These are phyloP conservation scores for Beauveria brongniartii DNA, from an alignment of 2,329 filamentous ascomycete genomes.

Conservation along the genomic window DNA sequence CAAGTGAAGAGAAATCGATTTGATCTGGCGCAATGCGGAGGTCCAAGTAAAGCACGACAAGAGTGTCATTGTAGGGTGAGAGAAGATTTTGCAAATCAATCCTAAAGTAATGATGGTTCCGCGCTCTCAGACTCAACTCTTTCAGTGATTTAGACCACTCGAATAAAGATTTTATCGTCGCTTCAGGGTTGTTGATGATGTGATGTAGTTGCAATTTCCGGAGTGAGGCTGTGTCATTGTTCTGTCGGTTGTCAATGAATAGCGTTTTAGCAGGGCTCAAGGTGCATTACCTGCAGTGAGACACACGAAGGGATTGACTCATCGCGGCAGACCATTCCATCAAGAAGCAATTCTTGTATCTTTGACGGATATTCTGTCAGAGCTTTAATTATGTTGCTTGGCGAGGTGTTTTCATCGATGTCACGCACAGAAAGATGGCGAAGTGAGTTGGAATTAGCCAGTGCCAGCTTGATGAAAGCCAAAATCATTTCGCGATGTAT, in stretches of 20 bases:
- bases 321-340: no score
- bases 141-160: no score
- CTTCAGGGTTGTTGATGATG: no score
- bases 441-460: background rate
- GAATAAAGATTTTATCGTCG: no score
- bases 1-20: background rate
- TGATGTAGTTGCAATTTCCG: no score
- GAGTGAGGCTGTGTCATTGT: no score
- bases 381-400: background rate
- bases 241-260: no score
- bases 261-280: no score
- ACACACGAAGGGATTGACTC: no score
- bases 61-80: background rate
- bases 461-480: background rate
- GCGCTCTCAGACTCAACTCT: no score
- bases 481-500: rapidly evolving
- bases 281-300: no score
- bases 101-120: no score
- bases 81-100: background rate
- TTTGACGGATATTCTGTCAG: background rate
- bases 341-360: background rate
- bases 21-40: background rate
- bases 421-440: background rate
- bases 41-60: background rate
- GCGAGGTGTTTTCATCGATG: rapidly evolving